Evolutionary conservation across 805 yeast genomes (phyloP).

Genomic region (Isabelozyma heimii): DNA sequence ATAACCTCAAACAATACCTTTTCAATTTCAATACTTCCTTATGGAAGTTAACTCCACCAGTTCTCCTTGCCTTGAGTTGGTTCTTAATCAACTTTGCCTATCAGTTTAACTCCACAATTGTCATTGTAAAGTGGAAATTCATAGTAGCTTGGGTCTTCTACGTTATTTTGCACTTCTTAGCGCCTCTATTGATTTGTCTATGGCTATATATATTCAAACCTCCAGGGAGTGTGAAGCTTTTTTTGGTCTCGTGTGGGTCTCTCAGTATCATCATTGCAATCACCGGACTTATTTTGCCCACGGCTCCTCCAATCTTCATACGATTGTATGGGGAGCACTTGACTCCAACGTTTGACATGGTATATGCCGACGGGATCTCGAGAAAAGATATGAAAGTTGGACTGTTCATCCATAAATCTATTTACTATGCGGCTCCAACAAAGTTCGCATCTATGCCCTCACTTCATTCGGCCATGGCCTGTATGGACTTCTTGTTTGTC

Average conservation of each 20-base stretch:
- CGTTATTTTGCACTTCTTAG: constrained; percentile 58
- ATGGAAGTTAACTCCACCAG: constrained; percentile 23
- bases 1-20: not conserved
- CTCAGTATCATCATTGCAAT: constrained; percentile 60
- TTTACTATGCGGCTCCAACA: constrained; percentile 66
- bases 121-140: constrained; percentile 46
- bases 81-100: constrained; percentile 47
- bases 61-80: constrained; percentile 46
- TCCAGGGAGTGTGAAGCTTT: constrained; percentile 58
- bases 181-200: constrained; percentile 59
- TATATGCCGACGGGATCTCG: constrained; percentile 69
- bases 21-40: not conserved
- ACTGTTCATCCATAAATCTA: constrained; percentile 55
- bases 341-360: constrained; percentile 59
- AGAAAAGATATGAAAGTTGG: constrained; percentile 65
- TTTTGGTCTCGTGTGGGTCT: constrained; percentile 52
- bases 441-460: constrained; percentile 69
- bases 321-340: constrained; percentile 58
- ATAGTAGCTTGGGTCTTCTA: constrained; percentile 60
- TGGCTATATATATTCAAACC: constrained; percentile 66
- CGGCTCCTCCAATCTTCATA: constrained; percentile 75
- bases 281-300: constrained; percentile 63
- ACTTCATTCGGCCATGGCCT: constrained; percentile 65
- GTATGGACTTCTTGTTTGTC: constrained; percentile 44
- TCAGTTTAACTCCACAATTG: constrained; percentile 28